These are phyloP conservation scores for Blastomyces parvus DNA, from an alignment of 2,329 filamentous ascomycete genomes.

Conservation along the genomic window DNA sequence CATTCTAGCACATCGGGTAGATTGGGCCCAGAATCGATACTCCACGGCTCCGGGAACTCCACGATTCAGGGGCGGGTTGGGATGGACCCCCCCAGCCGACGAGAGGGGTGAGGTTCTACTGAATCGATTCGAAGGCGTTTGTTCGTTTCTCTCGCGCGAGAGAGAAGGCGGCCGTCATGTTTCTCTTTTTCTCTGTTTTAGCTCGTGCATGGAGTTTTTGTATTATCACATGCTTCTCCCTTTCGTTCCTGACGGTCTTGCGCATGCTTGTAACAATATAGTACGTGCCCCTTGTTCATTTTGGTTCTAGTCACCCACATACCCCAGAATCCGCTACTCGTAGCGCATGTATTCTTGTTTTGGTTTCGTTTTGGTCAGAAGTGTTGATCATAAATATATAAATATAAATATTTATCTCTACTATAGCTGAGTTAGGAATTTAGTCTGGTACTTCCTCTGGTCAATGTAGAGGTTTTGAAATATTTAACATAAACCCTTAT, in stretches of 20 bases:
- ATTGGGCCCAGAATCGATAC: neutral
- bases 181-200: neutral
- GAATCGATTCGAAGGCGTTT: neutral
- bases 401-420: neutral
- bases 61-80: neutral
- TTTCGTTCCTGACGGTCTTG: neutral
- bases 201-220: neutral
- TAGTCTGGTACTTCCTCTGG: neutral
- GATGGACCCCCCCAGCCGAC: neutral
- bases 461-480: too few species aligned
- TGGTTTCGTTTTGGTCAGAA: too few species aligned
- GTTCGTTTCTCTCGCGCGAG: neutral
- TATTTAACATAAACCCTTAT: too few species aligned
- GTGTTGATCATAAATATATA: too few species aligned
- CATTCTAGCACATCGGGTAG: neutral
- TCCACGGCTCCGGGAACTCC: neutral
- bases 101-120: neutral
- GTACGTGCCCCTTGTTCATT: neutral
- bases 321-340: neutral
- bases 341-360: neutral
- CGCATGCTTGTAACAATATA: neutral
- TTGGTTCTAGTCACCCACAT: neutral
- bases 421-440: neutral
- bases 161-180: neutral
- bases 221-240: neutral